Conservation (phyloP, 2,329 filamentous ascomycete genomes). For the Penicillium sp. region DNA sequence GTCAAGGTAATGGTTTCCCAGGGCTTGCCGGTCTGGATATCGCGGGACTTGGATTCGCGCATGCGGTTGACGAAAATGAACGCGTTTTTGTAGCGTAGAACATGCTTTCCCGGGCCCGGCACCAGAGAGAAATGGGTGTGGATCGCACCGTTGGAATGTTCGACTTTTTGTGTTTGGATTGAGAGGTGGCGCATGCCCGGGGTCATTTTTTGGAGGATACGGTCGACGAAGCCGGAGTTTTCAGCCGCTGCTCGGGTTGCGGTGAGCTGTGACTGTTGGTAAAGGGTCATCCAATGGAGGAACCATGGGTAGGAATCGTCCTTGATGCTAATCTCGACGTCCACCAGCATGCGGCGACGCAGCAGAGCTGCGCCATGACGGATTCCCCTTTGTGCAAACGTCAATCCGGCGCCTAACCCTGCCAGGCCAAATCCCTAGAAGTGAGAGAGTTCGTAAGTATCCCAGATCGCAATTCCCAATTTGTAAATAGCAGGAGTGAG, state of each 20-base stretch:
- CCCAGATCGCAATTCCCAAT: neutral
- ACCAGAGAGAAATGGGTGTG: constrained; percentile 82
- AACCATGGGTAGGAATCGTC: constrained; percentile 94
- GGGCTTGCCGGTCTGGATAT: constrained; percentile 76
- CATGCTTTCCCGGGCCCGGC: constrained; percentile 82
- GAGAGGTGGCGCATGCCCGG: constrained; percentile 60
- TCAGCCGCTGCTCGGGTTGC: constrained; percentile 47
- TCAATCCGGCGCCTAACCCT: constrained; percentile 74
- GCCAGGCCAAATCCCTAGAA: constrained; percentile 78
- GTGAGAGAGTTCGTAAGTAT: constrained; percentile 6
- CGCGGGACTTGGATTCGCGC: constrained; percentile 74
- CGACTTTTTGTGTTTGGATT: constrained; percentile 60
- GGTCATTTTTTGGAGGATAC: constrained; percentile 54
- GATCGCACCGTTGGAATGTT: constrained; percentile 61
- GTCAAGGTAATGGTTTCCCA: constrained; percentile 94
- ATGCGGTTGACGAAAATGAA: constrained; percentile 84
- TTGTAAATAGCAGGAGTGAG: neutral
- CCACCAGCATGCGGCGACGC: constrained; percentile 81
- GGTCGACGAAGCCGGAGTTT: constrained; percentile 46
- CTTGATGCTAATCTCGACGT: constrained; percentile 91
- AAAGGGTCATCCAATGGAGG: constrained; percentile 85
- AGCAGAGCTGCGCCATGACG: constrained; percentile 68
- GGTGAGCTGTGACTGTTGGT: constrained; percentile 61
- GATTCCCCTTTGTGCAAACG: constrained; percentile 72
- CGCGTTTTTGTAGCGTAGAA: constrained; percentile 78